phyloP scores from a whole-genome alignment of 2,329 filamentous ascomycete genomes.

The Macrophomina phaseolina region DNA sequence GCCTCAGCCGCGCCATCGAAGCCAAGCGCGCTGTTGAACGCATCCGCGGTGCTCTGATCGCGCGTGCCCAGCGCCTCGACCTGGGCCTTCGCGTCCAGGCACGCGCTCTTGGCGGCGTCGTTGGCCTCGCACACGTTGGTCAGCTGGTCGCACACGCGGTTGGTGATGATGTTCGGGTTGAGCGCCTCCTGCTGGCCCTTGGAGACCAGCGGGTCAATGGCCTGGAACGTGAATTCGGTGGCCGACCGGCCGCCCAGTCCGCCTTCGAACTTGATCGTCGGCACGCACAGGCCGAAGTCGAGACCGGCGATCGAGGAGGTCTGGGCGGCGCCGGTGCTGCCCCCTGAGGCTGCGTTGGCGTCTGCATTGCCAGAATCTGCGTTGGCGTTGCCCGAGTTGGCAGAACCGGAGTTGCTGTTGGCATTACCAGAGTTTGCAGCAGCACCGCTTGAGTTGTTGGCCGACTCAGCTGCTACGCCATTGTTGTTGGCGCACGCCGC shows the following conservation, averaged over 20 bases:
- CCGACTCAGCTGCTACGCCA: slow-evolving; percentile 28
- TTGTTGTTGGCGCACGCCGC: slow-evolving; percentile 29
- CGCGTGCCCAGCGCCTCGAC: slow-evolving; percentile 53
- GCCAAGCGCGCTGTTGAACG: slow-evolving; percentile 48
- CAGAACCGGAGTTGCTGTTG: background rate
- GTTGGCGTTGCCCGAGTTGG: slow-evolving; percentile 26
- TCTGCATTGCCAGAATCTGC: slow-evolving; percentile 28
- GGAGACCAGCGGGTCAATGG: slow-evolving; percentile 65
- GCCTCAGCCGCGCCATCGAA: slow-evolving; percentile 38
- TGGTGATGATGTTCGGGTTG: slow-evolving; percentile 76
- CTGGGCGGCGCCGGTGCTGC: background rate
- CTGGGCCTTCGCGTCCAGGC: slow-evolving; percentile 59
- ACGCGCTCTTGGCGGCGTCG: slow-evolving; percentile 62
- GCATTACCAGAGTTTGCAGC: no score
- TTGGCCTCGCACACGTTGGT: slow-evolving; percentile 70
- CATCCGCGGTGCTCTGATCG: slow-evolving; percentile 48
- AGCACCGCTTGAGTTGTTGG: slow-evolving; percentile 13
- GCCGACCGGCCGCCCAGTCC: slow-evolving; percentile 59
- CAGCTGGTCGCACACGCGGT: slow-evolving; percentile 73
- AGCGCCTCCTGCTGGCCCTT: slow-evolving; percentile 70
- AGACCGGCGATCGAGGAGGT: slow-evolving; percentile 32
- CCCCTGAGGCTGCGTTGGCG: slow-evolving; percentile 26
- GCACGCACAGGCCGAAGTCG: slow-evolving; percentile 46
- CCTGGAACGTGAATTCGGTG: slow-evolving; percentile 71
- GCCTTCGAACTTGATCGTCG: slow-evolving; percentile 65